Base-by-base conservation (phyloP, 2,329 filamentous ascomycete species). In the Clonostachys byssicola region DNA sequence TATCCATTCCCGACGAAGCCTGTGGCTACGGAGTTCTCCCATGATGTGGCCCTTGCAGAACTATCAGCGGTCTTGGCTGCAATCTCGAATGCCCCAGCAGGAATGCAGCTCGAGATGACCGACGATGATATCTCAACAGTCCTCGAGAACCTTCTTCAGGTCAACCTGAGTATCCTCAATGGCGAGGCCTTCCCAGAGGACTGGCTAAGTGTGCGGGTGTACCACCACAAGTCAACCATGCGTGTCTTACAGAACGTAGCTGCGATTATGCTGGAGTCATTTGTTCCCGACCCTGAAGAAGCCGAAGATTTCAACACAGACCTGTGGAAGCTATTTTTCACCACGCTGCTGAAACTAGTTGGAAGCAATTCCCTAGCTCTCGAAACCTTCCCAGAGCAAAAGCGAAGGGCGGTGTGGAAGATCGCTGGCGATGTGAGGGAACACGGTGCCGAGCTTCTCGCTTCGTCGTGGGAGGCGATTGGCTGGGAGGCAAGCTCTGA, bases 341-440 rank as follows among this genome's bases (percentile, higher is more conserved):
- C 85, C 16, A 92, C 91, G 0, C 72, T 99, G 33, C 76, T 99
- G 30, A 91, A 89, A 60, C 83, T 97, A 4, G 89, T 99, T 4
- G 89, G 89, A 6, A 96, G 91, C 59, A 85, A 92, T 35, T 89
- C 87, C 0, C 77, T 99, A 17, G 92, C 94, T 0, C 78, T 99
- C 36, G 94, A 99, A 63, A 96, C 92, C 0, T 97, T 96, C 61
- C 91, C 94, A 0, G 95, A 99, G 64, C 94, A 99, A 68, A 99
- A 97, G 70, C 78, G 94, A 42, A 78, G 94, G 47, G 92, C 94
- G 1, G 92, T 97, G 2, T 99, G 95, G 94, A 99, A 97, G 71
- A 96, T 99, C 61, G 94, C 92, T 5, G 94, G 94, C 6, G 95
- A 99, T 67, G 90, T 99, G 44, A 81, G 94, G 47, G 92, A 97